These are phyloP conservation scores for Aspergillus sp. DNA, from an alignment of 2,329 filamentous ascomycete genomes.

Conservation along the genomic window DNA sequence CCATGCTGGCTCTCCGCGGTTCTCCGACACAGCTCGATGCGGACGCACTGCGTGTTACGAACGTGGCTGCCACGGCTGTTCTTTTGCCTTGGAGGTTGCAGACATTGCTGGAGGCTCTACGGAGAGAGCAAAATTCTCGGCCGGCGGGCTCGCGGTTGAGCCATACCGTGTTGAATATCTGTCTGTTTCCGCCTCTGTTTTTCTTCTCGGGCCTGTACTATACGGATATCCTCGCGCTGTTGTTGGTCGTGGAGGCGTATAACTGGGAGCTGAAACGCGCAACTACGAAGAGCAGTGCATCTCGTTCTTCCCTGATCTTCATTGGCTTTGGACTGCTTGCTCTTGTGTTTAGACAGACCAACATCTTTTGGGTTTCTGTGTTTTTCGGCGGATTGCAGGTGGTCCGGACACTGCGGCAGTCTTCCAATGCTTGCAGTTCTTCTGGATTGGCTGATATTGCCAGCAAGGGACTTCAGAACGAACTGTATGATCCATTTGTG, in stretches of 20 bases:
- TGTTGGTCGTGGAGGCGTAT: conserved; percentile 65
- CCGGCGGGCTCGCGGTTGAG: conserved; percentile 27
- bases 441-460: conserved; percentile 23
- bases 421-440: conserved; percentile 19
- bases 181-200: conserved; percentile 80
- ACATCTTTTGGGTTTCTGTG: conserved; percentile 80
- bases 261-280: conserved; percentile 38
- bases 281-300: conserved; percentile 10
- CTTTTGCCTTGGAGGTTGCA: conserved; percentile 46
- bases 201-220: conserved; percentile 97
- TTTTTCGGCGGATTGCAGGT: conserved; percentile 41
- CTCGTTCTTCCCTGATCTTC: conserved; percentile 28
- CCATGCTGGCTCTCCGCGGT: conserved; percentile 14
- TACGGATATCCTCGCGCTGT: conserved; percentile 78
- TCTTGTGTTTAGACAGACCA: conserved; percentile 81
- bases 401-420: conserved; percentile 26
- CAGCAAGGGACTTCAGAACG: conserved; percentile 25
- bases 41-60: conserved; percentile 30
- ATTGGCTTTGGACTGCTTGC: conserved; percentile 55
- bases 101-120: conserved; percentile 42
- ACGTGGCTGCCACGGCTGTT: conserved; percentile 28
- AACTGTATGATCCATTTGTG: conserved; percentile 45
- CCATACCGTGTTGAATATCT: conserved; percentile 61
- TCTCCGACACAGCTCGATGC: conserved; percentile 27
- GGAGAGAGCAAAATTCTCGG: conserved; percentile 24